A percentile compares a stretch with the other conserved stretches of the same genome.
phyloP scores from a whole-genome alignment of 306 rosid species.

The Medicago ruthenica region DNA sequence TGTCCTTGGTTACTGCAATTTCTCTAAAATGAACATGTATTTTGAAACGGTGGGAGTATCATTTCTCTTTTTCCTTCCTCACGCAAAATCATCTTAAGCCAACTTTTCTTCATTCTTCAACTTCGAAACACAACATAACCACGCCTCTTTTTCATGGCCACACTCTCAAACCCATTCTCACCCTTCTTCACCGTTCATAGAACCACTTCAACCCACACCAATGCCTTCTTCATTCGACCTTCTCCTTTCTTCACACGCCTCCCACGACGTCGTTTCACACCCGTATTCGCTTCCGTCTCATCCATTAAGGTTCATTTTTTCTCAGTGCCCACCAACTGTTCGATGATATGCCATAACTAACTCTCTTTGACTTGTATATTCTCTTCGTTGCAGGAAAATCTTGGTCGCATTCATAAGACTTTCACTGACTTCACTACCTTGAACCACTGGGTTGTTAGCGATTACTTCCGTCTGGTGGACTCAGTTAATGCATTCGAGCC shows the following conservation, averaged over 20 bases:
- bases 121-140: neutral
- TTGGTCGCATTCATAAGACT: constrained; percentile 60
- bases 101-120: neutral
- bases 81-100: neutral
- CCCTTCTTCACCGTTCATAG: constrained; percentile 43
- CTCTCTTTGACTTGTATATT: neutral
- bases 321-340: constrained; percentile 40
- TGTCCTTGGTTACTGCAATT: too few species aligned
- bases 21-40: too few species aligned
- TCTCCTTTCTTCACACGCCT: constrained; percentile 41
- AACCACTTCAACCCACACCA: constrained; percentile 37
- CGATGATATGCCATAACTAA: constrained; percentile 10
- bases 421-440: constrained; percentile 70
- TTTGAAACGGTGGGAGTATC: too few species aligned
- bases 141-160: constrained; percentile 50
- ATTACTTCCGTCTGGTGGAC: constrained; percentile 76
- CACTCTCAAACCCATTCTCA: constrained; percentile 43
- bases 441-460: constrained; percentile 86
- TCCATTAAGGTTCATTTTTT: constrained; percentile 55
- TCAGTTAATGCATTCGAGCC: constrained; percentile 80
- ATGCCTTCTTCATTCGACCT: constrained; percentile 34
- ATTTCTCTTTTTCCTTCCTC: neutral
- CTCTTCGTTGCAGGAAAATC: constrained; percentile 58
- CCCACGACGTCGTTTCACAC: constrained; percentile 48
- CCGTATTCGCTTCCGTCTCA: constrained; percentile 28